These are phyloP conservation scores for Hibiscus mutabilis DNA, from an alignment of 345 rosid genomes.

Conservation along the genomic window DNA sequence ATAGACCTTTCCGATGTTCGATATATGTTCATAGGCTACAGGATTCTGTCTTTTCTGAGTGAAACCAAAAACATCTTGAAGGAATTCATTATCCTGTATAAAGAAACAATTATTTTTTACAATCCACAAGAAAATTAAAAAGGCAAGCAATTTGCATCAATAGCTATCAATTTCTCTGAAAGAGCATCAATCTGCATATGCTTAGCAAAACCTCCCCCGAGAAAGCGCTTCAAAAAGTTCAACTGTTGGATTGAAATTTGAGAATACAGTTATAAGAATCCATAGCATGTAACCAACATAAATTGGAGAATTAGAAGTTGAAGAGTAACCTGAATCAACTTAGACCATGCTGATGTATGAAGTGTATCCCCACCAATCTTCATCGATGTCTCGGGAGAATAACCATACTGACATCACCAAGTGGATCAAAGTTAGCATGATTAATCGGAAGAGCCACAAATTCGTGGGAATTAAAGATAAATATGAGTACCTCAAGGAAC, in stretches of 20 bases:
- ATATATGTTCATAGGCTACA: conserved; percentile 16
- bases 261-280: not conserved
- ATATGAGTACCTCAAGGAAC: conserved; percentile 51
- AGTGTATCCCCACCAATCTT: conserved; percentile 70
- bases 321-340: conserved; percentile 54
- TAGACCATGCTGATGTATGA: conserved; percentile 59
- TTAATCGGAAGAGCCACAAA: too few species aligned
- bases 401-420: conserved; percentile 44
- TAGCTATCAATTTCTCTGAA: not conserved
- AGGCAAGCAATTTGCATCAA: not conserved
- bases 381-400: conserved; percentile 49
- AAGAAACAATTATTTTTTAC: too few species aligned
- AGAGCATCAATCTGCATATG: conserved; percentile 76
- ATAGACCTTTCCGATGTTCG: not conserved
- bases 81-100: not conserved
- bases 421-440: not conserved
- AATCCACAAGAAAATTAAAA: not conserved
- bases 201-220: conserved; percentile 83
- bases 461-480: not conserved
- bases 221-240: conserved; percentile 71
- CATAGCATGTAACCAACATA: not conserved
- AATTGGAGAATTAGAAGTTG: not conserved
- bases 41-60: not conserved
- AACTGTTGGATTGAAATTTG: conserved; percentile 35
- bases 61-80: not conserved